Percentiles rank a stretch among this genome's conserved stretches.
Conservation (phyloP, 352 stramenopile species). For the Pythium phragmiticola region DNA sequence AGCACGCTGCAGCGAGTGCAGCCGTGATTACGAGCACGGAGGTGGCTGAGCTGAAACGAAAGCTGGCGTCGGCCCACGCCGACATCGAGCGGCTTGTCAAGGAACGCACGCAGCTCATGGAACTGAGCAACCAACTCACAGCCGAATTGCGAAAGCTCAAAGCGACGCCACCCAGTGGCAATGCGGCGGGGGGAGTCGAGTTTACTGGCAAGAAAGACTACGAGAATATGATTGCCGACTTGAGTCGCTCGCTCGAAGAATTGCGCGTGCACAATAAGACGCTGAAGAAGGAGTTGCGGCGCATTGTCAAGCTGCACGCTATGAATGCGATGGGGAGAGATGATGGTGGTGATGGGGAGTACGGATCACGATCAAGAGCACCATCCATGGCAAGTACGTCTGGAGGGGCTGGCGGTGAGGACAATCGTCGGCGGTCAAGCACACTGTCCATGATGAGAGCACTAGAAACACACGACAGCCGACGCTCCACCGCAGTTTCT, state of each 20-base stretch:
- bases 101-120: constrained; percentile 74
- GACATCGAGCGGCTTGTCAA: constrained; percentile 67
- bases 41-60: constrained; percentile 39
- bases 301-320: constrained; percentile 69
- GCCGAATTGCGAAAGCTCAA: constrained; percentile 53
- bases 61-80: constrained; percentile 41
- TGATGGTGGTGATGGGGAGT: not conserved
- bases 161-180: constrained; percentile 6
- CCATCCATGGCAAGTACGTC: constrained; percentile 26
- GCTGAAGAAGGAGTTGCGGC: constrained; percentile 77
- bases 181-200: constrained; percentile 19
- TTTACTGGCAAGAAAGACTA: constrained; percentile 72
- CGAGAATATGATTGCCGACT: constrained; percentile 64
- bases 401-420: constrained; percentile 5
- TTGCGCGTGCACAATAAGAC: constrained; percentile 71
- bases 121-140: constrained; percentile 76
- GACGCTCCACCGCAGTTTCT: constrained; percentile 25
- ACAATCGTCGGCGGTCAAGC: constrained; percentile 32
- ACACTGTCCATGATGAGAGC: constrained; percentile 69
- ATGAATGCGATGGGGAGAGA: constrained; percentile 26
- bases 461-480: constrained; percentile 33
- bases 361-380: constrained; percentile 4
- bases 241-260: constrained; percentile 72
- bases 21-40: constrained; percentile 11
- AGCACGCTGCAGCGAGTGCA: constrained; percentile 27